Base-by-base conservation (phyloP, 1,284 basidiomycete species). In the Baeospora myosura region DNA sequence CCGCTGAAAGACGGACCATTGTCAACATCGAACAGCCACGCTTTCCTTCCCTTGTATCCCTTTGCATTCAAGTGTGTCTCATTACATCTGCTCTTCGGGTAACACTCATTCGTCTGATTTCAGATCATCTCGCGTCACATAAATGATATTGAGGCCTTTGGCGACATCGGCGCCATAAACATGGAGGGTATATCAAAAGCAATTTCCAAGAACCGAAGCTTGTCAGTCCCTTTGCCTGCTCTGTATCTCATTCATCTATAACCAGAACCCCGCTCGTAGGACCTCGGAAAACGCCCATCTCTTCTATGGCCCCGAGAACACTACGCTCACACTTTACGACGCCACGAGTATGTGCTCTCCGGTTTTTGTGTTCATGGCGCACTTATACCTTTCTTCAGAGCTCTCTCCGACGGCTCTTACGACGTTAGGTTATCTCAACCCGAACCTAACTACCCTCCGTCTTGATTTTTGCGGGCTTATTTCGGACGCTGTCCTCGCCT, bases 401-500 rank as follows among this genome's bases (percentile, higher is more conserved):
- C 72, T 96, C 21, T 63, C 75, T 0, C 72, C 85, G 1, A 62
- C 74, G 2, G 81, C 84, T 4, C 72, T 91, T 38, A 66, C 69
- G 29, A 76, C 83, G 0, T 71, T 96, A 10, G 76, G 79, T 0
- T 72, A 72, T 20, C 76, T 95, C 26, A 94, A 91, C 54, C 88
- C 90, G 2, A 87, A 85, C 52, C 70, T 97, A 21, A 75, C 78
- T 2, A 67, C 66, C 12, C 71, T 96, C 10, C 78, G 81, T 0
- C 77, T 98, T 14, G 86, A 93, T 53, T 82, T 83, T 51, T 98
- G 94, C 52, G 96, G 95, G 5, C 82, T 84, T 40, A 73, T 98
- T 45, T 75, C 86, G 50, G 78, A 88, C 47, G 61, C 71, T 0
- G 79, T 84, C 16, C 62, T 97, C 28, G 59, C 65, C 8, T 62